Conservation (phyloP, 176 grass and related monocot species). For the Chrysopogon serrulatus region DNA sequence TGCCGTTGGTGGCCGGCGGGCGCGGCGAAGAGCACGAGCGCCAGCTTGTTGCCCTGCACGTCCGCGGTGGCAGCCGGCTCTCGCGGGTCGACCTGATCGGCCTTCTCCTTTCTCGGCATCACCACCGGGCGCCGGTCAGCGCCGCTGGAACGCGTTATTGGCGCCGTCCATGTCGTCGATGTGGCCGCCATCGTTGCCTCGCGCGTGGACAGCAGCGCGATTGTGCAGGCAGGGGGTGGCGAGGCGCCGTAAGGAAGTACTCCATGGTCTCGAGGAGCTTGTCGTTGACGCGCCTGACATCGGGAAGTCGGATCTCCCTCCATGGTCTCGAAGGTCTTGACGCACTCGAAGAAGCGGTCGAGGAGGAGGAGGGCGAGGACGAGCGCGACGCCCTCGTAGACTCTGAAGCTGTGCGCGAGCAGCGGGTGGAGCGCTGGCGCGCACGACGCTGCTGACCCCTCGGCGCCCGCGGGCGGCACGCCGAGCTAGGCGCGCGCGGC, state of each 20-base stretch:
- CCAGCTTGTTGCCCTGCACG: conserved; percentile 60
- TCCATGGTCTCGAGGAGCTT: conserved; percentile 59
- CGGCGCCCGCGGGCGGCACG: conserved; percentile 59
- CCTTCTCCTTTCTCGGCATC: background rate
- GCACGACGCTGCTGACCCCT: conserved; percentile 54
- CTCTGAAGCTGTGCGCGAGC: conserved; percentile 45
- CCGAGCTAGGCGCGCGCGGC: conserved; percentile 51
- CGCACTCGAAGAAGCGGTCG: conserved; percentile 86
- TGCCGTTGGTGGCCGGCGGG: background rate
- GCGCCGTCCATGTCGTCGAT: conserved; percentile 34
- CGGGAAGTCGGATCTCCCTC: conserved; percentile 63
- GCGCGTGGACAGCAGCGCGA: no score
- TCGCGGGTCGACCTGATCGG: conserved; percentile 20
- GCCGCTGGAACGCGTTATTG: background rate
- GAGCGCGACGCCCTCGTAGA: conserved; percentile 46
- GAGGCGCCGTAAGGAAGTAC: conserved; percentile 57
- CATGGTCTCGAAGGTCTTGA: conserved; percentile 63
- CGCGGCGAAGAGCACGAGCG: conserved; percentile 68
- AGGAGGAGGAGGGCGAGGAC: conserved; percentile 49
- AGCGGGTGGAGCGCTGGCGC: conserved; percentile 26
- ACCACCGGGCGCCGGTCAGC: background rate
- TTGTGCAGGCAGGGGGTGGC: background rate
- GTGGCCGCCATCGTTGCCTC: background rate
- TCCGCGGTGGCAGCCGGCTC: no score
- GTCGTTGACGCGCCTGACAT: conserved; percentile 55